Conservation (phyloP, 306 rosid species). For the Casuarina glauca region DNA sequence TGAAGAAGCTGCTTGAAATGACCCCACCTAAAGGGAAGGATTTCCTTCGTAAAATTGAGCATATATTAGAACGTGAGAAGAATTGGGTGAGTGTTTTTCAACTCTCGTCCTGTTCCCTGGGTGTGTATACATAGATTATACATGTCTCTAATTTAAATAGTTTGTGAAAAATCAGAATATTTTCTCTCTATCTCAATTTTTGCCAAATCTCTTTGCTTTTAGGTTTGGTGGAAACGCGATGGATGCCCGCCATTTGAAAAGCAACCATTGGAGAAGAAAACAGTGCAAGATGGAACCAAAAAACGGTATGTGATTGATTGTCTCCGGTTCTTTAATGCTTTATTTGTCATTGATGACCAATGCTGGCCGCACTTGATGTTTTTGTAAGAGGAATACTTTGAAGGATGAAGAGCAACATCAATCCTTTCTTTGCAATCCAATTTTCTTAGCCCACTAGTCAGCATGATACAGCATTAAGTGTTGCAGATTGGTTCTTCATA, state of each 20-base stretch:
- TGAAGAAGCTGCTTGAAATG: slow-evolving; percentile 75
- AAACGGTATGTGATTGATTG: slow-evolving; percentile 66
- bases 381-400: background rate
- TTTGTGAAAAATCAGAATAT: background rate
- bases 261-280: slow-evolving; percentile 74
- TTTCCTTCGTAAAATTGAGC: slow-evolving; percentile 85
- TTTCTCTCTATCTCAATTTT: slow-evolving; percentile 9
- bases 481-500: background rate
- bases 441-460: background rate
- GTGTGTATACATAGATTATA: slow-evolving; percentile 11
- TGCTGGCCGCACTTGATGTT: background rate
- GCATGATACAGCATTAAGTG: background rate
- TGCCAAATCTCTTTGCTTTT: slow-evolving; percentile 22
- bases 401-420: background rate
- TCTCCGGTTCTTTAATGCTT: background rate
- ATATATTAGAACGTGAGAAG: slow-evolving; percentile 86
- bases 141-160: slow-evolving; percentile 1
- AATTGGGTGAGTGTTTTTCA: slow-evolving; percentile 78
- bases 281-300: slow-evolving; percentile 64
- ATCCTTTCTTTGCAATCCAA: background rate
- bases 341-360: background rate
- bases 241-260: slow-evolving; percentile 94
- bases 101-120: background rate
- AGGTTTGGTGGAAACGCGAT: slow-evolving; percentile 99
- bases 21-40: slow-evolving; percentile 86